A percentile compares a stretch with the other conserved stretches of the same genome.
phyloP scores from a whole-genome alignment of 2,329 filamentous ascomycete species.

The Fusarium pseudograminearum region DNA sequence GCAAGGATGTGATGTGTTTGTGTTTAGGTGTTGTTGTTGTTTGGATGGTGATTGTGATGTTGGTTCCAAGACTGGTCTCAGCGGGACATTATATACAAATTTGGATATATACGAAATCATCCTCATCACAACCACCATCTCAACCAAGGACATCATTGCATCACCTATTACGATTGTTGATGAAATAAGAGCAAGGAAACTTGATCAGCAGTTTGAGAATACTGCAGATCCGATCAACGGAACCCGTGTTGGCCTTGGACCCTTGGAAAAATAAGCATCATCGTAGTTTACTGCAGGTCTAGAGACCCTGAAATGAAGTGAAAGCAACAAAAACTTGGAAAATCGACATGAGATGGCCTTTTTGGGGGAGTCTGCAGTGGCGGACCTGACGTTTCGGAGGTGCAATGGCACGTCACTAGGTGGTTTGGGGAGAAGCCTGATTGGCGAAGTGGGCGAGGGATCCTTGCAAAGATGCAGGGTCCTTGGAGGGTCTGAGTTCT shows the following conservation, averaged over 20 bases:
- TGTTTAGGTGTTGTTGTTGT: too few relatives aligned
- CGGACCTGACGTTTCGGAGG: constrained; percentile 27
- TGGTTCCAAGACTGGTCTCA: neutral
- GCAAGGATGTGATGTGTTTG: constrained; percentile 20
- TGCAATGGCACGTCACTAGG: constrained; percentile 40
- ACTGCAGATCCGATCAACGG: constrained; percentile 22
- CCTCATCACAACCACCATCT: neutral
- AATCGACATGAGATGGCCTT: constrained; percentile 3
- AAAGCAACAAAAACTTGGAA: constrained; percentile 37
- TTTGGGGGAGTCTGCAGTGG: constrained; percentile 2
- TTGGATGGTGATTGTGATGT: neutral
- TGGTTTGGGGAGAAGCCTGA: constrained; percentile 12
- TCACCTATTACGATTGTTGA: constrained; percentile 38
- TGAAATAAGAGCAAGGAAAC: constrained; percentile 29
- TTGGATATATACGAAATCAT: neutral
- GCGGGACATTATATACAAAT: constrained; percentile 32
- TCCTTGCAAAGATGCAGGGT: constrained; percentile 36
- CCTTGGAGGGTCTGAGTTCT: constrained; percentile 25
- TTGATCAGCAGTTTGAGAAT: constrained; percentile 1
- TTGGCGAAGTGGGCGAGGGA: constrained; percentile 32
- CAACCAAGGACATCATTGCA: constrained; percentile 33
- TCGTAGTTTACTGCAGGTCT: neutral
- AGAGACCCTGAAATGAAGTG: constrained; percentile 14
- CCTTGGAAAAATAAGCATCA: constrained; percentile 5
- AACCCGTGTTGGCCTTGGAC: constrained; percentile 2